Percentiles rank a stretch among this genome's conserved stretches.
Evolutionary conservation across 2,329 filamentous ascomycete species (phyloP).

Genomic region (Pseudocercospora pini-densiflorae): DNA sequence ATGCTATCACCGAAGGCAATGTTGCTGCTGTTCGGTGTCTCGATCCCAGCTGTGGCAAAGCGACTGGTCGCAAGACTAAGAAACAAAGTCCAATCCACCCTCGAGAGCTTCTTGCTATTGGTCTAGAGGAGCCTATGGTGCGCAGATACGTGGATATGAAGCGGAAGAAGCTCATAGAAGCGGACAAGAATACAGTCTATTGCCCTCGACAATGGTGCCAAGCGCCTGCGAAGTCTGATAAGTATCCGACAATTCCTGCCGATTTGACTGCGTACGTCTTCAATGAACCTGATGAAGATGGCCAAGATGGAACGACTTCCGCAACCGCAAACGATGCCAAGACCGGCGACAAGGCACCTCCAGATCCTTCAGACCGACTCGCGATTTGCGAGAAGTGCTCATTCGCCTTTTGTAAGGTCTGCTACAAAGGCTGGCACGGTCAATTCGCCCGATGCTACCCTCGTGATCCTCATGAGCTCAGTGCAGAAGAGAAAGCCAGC

Average conservation of each 20-base stretch:
- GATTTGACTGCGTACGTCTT: constrained; percentile 47
- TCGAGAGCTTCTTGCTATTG: constrained; percentile 70
- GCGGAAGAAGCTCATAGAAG: constrained; percentile 89
- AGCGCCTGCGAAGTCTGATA: constrained; percentile 71
- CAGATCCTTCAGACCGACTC: constrained; percentile 62
- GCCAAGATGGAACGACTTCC: constrained; percentile 6
- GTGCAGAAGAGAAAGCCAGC: constrained; percentile 83
- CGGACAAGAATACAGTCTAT: constrained; percentile 89
- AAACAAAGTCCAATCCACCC: constrained; percentile 74
- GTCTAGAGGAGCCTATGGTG: constrained; percentile 66
- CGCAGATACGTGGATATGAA: constrained; percentile 88
- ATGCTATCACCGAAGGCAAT: constrained; percentile 84
- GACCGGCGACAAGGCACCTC: constrained; percentile 25
- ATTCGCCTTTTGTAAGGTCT: constrained; percentile 85
- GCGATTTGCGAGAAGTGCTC: constrained; percentile 86
- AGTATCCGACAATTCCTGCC: constrained; percentile 51
- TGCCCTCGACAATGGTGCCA: constrained; percentile 93
- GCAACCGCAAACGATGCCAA: not conserved
- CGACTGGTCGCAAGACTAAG: constrained; percentile 53
- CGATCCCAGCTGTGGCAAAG: constrained; percentile 71
- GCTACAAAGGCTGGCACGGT: constrained; percentile 87
- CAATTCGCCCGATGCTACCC: constrained; percentile 76
- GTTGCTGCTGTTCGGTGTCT: constrained; percentile 80
- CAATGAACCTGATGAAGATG: constrained; percentile 43
- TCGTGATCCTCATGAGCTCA: constrained; percentile 70